Evolutionary conservation across 176 grass and related monocot genomes (phyloP), one percentile per base, ranked within the genome.

Genomic region (Paspalum vaginatum): DNA sequence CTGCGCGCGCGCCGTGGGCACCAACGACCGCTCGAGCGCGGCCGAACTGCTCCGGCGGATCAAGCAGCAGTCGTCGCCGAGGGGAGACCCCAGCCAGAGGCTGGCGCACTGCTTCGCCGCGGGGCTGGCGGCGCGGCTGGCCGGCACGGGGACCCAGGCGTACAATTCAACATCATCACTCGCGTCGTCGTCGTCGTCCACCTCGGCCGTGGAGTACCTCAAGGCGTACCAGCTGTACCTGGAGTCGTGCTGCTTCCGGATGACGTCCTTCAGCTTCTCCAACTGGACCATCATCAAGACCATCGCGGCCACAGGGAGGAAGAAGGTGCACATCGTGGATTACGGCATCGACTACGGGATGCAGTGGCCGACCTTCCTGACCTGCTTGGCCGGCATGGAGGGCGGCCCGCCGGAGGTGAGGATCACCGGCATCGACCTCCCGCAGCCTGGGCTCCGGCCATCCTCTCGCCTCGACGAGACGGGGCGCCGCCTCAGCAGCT

Each of bases 91-190:
- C n/a, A n/a, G n/a, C n/a, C n/a, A n/a, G n/a, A n/a, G n/a, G n/a
- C n/a, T n/a, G n/a, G n/a, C n/a, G n/a, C n/a, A n/a, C n/a, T n/a
- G n/a, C n/a, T 86, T 94, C 56, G 65, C 81, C 1, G 63, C 91
- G 52, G 91, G 88, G 7, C 88, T 94, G 21, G 85, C 91, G 62
- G 85, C 85, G 5, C 78, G 91, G 14, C 74, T 94, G 16, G 85
- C 82, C 2, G 91, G 91, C 57, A 91, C 75, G 2, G 91, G 91
- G 8, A 94, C 85, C 57, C 53, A 84, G 10, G 18, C 86, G 12
- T 94, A 91, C 61, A 54, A 18, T 42, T 6, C 40, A 42, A 3
- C 40, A 3, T 44, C 11, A 8, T 85, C 44, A 38, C 77, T 85
- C 21, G 4, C 40, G 5, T 42, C 40, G 3, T 42, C 81, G 12